phyloP scores from a whole-genome alignment of 352 stramenopile genomes.

The Phytophthora vignae region DNA sequence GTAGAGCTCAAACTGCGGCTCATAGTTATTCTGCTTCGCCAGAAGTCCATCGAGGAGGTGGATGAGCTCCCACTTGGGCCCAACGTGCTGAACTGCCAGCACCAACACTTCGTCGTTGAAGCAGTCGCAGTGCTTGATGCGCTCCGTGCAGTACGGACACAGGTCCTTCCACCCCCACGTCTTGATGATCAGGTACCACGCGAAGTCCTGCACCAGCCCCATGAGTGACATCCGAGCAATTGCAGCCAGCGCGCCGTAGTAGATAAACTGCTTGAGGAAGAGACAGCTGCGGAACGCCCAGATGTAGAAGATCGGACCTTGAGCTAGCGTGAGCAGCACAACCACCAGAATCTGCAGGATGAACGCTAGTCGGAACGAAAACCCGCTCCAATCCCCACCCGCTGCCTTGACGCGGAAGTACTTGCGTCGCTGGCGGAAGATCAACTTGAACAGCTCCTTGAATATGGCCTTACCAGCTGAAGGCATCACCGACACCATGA shows the following conservation, averaged over 20 bases:
- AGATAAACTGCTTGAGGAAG: constrained; percentile 72
- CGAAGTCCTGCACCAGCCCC: constrained; percentile 54
- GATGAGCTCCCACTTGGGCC: constrained; percentile 78
- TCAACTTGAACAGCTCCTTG: constrained; percentile 85
- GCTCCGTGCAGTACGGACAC: constrained; percentile 75
- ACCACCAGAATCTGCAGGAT: constrained; percentile 60
- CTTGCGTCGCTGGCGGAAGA: constrained; percentile 74
- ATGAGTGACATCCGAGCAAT: constrained; percentile 66
- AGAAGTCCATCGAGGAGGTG: constrained; percentile 56
- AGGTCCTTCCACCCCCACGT: constrained; percentile 70
- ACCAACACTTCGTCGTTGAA: constrained; percentile 78
- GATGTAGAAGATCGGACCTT: constrained; percentile 74
- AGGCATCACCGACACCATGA: constrained; percentile 58
- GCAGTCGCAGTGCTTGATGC: constrained; percentile 71
- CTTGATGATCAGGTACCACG: constrained; percentile 68
- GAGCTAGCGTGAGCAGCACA: constrained; percentile 59
- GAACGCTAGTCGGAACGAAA: constrained; percentile 72
- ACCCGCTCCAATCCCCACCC: constrained; percentile 48
- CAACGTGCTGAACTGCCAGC: constrained; percentile 59
- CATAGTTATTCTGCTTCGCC: constrained; percentile 51
- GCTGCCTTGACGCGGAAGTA: constrained; percentile 63
- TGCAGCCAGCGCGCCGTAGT: constrained; percentile 63
- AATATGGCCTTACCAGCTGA: constrained; percentile 73
- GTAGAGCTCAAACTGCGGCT: constrained; percentile 67
- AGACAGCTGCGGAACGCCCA: constrained; percentile 66